Conservation (phyloP, 495 filamentous ascomycete genomes). For the Podospora comata region DNA sequence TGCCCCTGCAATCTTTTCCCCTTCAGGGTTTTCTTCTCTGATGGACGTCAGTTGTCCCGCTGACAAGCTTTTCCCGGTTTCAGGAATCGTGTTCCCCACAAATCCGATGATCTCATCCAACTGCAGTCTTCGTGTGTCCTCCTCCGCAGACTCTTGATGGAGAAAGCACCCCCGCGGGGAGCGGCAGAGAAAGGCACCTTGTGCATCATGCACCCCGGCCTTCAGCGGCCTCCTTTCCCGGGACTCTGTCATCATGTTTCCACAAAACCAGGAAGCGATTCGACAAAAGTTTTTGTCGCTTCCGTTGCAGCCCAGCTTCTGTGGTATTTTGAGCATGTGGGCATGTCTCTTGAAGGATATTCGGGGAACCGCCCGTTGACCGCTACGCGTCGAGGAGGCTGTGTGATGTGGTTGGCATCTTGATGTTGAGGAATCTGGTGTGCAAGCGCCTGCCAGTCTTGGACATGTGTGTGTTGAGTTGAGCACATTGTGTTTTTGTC, state of each 20-base stretch:
- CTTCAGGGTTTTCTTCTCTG: constrained; percentile 9
- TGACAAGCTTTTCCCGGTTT: constrained; percentile 8
- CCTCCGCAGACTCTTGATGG: constrained; percentile 5
- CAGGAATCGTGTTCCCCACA: not conserved
- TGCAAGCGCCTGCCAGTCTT: not conserved
- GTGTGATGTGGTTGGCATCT: constrained; percentile 1
- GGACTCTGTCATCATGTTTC: not conserved
- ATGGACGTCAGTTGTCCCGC: not conserved
- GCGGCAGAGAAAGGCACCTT: not conserved
- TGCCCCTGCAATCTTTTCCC: constrained; percentile 5
- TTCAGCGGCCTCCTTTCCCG: constrained; percentile 6
- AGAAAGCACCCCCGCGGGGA: not conserved
- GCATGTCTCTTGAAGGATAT: not conserved
- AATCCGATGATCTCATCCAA: constrained; percentile 9
- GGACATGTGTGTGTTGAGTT: not conserved
- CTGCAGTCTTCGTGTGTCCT: constrained; percentile 3
- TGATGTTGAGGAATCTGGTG: not conserved
- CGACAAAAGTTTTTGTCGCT: not conserved
- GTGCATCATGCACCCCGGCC: not conserved
- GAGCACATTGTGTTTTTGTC: not conserved
- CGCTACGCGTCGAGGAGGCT: not conserved
- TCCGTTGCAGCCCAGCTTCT: not conserved
- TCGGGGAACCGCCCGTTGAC: constrained; percentile 4
- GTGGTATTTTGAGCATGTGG: not conserved
- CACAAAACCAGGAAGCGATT: constrained; percentile 6